These are phyloP conservation scores for Periconia sp. DNA, from an alignment of 2,329 filamentous ascomycete species.

Conservation along the genomic window DNA sequence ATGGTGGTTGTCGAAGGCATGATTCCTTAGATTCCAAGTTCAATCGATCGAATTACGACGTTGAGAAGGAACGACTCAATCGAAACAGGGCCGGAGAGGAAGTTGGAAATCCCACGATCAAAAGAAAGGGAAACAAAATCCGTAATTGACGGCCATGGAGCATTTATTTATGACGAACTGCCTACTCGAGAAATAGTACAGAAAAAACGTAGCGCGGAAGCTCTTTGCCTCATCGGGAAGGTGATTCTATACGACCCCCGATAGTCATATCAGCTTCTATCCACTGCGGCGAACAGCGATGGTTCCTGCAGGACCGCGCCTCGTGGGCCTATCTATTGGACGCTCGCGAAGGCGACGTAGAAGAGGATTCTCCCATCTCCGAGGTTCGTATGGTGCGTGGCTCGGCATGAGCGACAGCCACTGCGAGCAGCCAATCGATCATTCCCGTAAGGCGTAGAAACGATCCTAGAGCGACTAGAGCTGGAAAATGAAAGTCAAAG, in stretches of 20 bases:
- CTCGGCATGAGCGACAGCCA: background rate
- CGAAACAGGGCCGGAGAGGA: conserved; percentile 1
- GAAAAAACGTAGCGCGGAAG: conserved; percentile 14
- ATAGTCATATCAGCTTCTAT: conserved; percentile 5
- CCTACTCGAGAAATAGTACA: too few relatives aligned
- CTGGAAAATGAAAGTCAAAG: background rate
- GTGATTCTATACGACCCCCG: conserved; percentile 14
- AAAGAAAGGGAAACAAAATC: conserved; percentile 9
- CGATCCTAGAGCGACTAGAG: background rate
- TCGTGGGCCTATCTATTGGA: conserved; percentile 36
- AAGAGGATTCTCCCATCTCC: background rate
- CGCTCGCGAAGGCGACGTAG: background rate
- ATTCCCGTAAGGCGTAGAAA: too few relatives aligned
- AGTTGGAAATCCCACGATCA: conserved; percentile 2
- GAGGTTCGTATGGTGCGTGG: background rate
- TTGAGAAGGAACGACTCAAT: background rate
- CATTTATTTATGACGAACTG: conserved; percentile 13
- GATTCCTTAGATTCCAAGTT: conserved; percentile 3
- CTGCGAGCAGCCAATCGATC: background rate
- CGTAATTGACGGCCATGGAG: conserved; percentile 4
- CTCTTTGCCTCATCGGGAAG: conserved; percentile 37
- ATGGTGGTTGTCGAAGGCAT: conserved; percentile 23
- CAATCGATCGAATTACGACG: conserved; percentile 1
- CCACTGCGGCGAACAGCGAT: conserved; percentile 22
- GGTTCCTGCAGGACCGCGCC: conserved; percentile 33